Percentiles rank a stretch among this genome's conserved stretches.
phyloP scores from a whole-genome alignment of 345 rosid species.

The Gossypium longicalyx region DNA sequence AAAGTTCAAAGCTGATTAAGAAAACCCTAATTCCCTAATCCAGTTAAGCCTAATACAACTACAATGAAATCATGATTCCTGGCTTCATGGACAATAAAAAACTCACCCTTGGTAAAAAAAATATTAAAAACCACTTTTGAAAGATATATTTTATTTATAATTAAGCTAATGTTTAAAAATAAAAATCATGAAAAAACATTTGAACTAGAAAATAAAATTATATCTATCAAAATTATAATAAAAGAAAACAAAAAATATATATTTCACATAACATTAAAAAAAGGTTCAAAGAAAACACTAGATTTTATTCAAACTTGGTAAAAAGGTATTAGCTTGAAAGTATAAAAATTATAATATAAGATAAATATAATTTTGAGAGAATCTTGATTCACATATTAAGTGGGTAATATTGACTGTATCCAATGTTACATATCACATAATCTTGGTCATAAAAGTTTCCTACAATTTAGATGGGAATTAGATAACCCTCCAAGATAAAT shows the following conservation, averaged over 20 bases:
- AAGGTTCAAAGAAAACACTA: not conserved
- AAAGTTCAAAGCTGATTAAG: too few species aligned
- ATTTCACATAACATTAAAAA: not conserved
- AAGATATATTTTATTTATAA: not conserved
- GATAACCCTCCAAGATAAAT: not conserved
- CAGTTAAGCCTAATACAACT: too few species aligned
- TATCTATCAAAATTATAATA: not conserved
- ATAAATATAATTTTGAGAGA: not conserved
- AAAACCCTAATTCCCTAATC: too few species aligned
- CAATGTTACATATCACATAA: not conserved
- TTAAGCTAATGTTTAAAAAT: not conserved
- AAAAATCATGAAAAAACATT: not conserved
- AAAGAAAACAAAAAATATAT: not conserved
- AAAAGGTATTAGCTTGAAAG: not conserved
- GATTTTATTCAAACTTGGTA: not conserved
- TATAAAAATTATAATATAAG: not conserved
- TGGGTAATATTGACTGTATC: not conserved
- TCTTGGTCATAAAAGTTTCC: not conserved
- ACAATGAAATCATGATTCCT: not conserved
- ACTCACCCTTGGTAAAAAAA: not conserved
- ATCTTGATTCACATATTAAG: not conserved
- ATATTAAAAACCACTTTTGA: not conserved
- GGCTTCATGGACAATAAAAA: not conserved
- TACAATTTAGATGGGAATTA: not conserved
- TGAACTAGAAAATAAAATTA: not conserved